Base-by-base conservation (phyloP, 2,329 filamentous ascomycete species). In the Nemania sp. region DNA sequence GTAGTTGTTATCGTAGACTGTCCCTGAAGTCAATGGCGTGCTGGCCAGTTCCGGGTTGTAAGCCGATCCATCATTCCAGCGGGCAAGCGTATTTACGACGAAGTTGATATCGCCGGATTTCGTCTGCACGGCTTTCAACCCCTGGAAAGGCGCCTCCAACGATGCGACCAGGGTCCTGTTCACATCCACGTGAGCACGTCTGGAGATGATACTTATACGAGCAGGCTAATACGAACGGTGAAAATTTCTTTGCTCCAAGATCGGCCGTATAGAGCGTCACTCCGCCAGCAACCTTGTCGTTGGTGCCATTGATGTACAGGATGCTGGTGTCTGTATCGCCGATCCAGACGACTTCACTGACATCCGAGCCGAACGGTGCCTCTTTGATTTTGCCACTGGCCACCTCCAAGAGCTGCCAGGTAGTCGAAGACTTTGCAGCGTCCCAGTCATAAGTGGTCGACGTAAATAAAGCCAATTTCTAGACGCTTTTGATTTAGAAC, bases 251-350 rank as follows among this genome's bases (percentile, higher is more conserved):
- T 39, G 37, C 42, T 11, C 51, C 52, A 11, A 57, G 8, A 48
- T 57, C 51, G 37, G 55, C 55, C 3, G 42, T 55, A 37, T 57
- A 57, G 17, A 57, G 51, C 9, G 55, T 52, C 47, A 57, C 47
- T 26, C 55, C 55, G 15, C 55, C 55, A 37, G 43, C 46, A 24
- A 37, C 37, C 12, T 54, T 33, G 28, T 44, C 42, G 45, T 57
- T 57, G 8, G 55, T 57, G 14, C 37, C 42, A 19, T 57, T 57
- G 55, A 57, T 57, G 26, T 57, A 57, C 11, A 57, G 40, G 26
- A 57, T 55, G 36, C 51, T 55, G 9, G 55, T 57, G 11, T 47
- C 37, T 6, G 46, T 57, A 4, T 50, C 22, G 6, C 51, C 55
- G 14, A 55, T 40, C 55, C 55, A 57, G 26, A 57, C 55, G 19